These are phyloP conservation scores for Oligophagozyma castellii DNA, from an alignment of 1,139 yeast species.

Conservation along the genomic window DNA sequence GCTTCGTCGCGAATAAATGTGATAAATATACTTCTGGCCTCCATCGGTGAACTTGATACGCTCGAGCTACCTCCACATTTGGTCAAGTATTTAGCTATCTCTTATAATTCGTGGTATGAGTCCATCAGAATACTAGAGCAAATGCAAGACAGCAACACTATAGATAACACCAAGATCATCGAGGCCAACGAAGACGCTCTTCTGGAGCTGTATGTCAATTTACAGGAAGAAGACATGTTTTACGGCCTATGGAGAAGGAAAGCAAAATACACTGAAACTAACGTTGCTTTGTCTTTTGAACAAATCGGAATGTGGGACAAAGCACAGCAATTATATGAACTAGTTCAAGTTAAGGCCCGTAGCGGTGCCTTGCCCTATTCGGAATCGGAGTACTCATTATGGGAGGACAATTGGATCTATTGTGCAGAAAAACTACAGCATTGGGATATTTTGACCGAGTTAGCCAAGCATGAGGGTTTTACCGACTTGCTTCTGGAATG, in stretches of 20 bases:
- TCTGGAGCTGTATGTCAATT: slow-evolving; percentile 72
- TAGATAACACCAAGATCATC: slow-evolving; percentile 59
- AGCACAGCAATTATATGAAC: slow-evolving; percentile 86
- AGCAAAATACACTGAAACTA: slow-evolving; percentile 87
- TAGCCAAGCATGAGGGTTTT: slow-evolving; percentile 96
- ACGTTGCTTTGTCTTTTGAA: slow-evolving; percentile 84
- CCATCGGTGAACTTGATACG: slow-evolving; percentile 57
- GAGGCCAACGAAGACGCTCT: slow-evolving; percentile 88
- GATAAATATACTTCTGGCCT: slow-evolving; percentile 70
- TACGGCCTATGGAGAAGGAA: slow-evolving; percentile 96
- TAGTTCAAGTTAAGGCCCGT: slow-evolving; percentile 95
- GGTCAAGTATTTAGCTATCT: slow-evolving; percentile 74
- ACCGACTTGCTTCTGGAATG: slow-evolving; percentile 89
- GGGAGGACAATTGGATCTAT: slow-evolving; percentile 98
- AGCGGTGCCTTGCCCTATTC: slow-evolving; percentile 93
- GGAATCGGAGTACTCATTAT: slow-evolving; percentile 84
- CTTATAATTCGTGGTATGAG: slow-evolving; percentile 86
- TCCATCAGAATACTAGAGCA: slow-evolving; percentile 73
- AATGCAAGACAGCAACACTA: slow-evolving; percentile 50
- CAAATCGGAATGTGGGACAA: slow-evolving; percentile 93
- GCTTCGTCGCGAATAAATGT: slow-evolving; percentile 80
- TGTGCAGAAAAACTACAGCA: slow-evolving; percentile 97
- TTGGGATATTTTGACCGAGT: slow-evolving; percentile 93
- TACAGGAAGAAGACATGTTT: slow-evolving; percentile 93
- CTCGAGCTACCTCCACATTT: slow-evolving; percentile 90